Conservation (phyloP, 306 rosid species). For the Glycine latifolia region DNA sequence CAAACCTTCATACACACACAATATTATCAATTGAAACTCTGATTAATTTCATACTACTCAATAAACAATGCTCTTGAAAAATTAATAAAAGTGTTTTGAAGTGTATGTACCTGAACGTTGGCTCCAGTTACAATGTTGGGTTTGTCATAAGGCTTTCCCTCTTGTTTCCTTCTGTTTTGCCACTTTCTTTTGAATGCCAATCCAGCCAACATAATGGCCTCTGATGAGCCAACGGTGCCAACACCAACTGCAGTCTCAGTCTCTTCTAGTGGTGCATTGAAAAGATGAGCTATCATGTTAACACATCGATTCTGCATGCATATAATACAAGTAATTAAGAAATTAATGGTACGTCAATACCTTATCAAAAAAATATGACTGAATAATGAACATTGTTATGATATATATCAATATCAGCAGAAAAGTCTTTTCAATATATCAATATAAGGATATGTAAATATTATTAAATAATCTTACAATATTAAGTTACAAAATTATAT, state of each 20-base stretch:
- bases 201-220: conserved; percentile 98
- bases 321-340: not conserved
- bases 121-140: conserved; percentile 98
- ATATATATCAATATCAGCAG: too few species aligned
- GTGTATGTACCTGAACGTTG: conserved; percentile 77
- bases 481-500: too few species aligned
- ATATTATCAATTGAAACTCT: not conserved
- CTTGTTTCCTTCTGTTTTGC: conserved; percentile 75
- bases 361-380: not conserved
- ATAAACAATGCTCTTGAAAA: not conserved
- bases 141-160: conserved; percentile 74
- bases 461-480: too few species aligned
- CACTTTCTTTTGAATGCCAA: conserved; percentile 93
- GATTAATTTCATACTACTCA: not conserved
- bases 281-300: conserved; percentile 93
- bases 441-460: too few species aligned
- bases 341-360: not conserved
- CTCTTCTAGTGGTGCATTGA: conserved; percentile 83
- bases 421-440: too few species aligned
- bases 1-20: conserved; percentile 64
- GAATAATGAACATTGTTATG: too few species aligned
- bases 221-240: conserved; percentile 94
- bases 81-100: not conserved
- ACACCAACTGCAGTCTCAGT: conserved; percentile 86
- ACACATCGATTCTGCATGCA: conserved; percentile 84